Percentiles rank a stretch among this genome's conserved stretches.
Evolutionary conservation across 768 basidiomycete species (phyloP).

Genomic region (Boletus speciosus): DNA sequence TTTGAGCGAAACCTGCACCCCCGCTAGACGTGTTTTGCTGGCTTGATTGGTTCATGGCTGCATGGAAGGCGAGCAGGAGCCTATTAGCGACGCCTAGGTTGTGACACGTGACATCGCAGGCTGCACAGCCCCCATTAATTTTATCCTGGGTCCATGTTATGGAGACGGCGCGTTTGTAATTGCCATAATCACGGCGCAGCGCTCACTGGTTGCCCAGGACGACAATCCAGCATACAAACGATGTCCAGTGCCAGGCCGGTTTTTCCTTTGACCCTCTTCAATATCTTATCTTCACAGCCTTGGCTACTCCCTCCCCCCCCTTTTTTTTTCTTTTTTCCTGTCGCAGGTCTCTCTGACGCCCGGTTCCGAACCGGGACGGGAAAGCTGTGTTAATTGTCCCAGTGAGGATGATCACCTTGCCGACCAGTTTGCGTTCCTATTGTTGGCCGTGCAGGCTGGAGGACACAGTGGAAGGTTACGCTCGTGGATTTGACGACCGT

Average conservation of each 20-base stretch:
- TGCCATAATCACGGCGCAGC: constrained; percentile 12
- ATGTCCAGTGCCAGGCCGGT: neutral
- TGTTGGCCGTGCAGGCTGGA: constrained; percentile 32
- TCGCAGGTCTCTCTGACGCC: constrained; percentile 1
- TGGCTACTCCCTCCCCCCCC: neutral
- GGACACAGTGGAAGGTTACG: constrained; percentile 21
- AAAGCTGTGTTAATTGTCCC: constrained; percentile 19
- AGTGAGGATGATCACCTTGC: constrained; percentile 50
- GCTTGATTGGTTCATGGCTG: constrained; percentile 39
- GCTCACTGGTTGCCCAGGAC: constrained; percentile 8
- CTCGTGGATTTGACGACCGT: constrained; percentile 31
- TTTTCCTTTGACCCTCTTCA: neutral
- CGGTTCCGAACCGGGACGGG: constrained; percentile 16
- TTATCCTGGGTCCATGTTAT: neutral
- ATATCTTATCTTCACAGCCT: neutral
- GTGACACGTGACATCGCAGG: constrained; percentile 15
- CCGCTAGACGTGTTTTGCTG: constrained; percentile 33
- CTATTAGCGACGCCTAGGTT: neutral
- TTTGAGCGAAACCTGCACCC: constrained; percentile 33
- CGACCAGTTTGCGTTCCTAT: constrained; percentile 52
- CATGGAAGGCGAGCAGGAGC: neutral
- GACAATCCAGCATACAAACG: neutral
- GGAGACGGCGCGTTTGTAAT: constrained; percentile 13
- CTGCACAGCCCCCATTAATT: constrained; percentile 9
- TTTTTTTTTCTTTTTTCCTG: neutral